Evolutionary conservation across 163 green algal species (phyloP).

Genomic region (Scenedesmus sp.): DNA sequence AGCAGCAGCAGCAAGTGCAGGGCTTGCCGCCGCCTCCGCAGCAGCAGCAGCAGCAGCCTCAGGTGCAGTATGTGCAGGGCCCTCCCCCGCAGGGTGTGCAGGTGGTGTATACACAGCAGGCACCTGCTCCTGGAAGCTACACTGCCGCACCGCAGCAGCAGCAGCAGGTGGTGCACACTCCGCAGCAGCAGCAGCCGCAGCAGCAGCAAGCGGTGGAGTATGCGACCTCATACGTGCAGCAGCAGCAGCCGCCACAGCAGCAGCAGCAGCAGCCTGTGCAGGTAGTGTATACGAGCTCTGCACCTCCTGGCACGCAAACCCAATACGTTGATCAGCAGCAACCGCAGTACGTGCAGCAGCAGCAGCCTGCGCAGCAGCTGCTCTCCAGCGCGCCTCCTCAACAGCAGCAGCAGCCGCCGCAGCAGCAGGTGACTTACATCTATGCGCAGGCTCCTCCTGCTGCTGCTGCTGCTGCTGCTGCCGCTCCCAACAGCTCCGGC

Average conservation of each 20-base stretch:
- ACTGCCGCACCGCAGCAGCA: neutral
- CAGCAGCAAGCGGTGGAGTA: constrained; percentile 22
- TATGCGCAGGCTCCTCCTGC: neutral
- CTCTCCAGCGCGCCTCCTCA: neutral
- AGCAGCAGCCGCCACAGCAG: constrained; percentile 14
- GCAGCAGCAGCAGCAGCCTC: constrained; percentile 17
- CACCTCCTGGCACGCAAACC: neutral
- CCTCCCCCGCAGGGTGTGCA: neutral
- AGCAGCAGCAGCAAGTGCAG: constrained; percentile 39
- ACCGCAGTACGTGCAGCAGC: constrained; percentile 37
- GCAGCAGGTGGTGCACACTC: neutral
- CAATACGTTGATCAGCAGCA: constrained; percentile 38
- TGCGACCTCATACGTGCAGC: neutral
- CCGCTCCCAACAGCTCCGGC: constrained; percentile 22
- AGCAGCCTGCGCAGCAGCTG: constrained; percentile 20
- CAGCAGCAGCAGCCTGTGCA: constrained; percentile 5
- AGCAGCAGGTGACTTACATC: constrained; percentile 10
- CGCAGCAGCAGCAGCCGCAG: neutral
- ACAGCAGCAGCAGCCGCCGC: constrained; percentile 9
- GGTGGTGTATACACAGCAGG: constrained; percentile 20
- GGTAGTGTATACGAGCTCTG: constrained; percentile 29
- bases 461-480: constrained; percentile 11
- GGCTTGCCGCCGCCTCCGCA: neutral
- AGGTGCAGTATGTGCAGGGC: constrained; percentile 1
- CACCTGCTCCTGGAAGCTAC: neutral